phyloP scores from a whole-genome alignment of 768 basidiomycete genomes.

The Russula brevipes region DNA sequence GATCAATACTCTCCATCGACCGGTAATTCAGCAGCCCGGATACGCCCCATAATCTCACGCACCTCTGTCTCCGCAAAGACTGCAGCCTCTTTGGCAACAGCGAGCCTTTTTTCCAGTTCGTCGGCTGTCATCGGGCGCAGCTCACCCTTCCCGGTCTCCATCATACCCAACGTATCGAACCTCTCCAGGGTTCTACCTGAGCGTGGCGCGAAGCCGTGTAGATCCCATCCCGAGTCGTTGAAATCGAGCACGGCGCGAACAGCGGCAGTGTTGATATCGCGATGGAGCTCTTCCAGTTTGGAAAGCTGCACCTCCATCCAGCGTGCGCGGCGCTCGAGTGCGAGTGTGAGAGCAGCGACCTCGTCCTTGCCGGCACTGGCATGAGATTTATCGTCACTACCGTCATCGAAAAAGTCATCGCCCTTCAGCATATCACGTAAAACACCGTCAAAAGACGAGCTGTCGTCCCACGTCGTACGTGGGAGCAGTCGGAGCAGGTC shows the following conservation, averaged over 20 bases:
- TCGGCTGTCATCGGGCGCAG: constrained; percentile 53
- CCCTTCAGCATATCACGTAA: constrained; percentile 85
- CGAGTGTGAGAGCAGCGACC: constrained; percentile 75
- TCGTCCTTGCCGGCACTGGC: constrained; percentile 66
- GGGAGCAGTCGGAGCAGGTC: constrained; percentile 80
- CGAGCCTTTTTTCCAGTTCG: constrained; percentile 71
- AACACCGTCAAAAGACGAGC: constrained; percentile 82
- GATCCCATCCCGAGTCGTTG: constrained; percentile 85
- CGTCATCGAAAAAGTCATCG: constrained; percentile 74
- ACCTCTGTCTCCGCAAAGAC: constrained; percentile 71
- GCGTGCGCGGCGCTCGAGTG: constrained; percentile 80
- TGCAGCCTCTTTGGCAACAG: constrained; percentile 64
- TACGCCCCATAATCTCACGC: constrained; percentile 65
- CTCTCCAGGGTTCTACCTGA: constrained; percentile 59
- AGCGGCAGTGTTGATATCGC: constrained; percentile 85
- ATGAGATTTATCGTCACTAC: constrained; percentile 56
- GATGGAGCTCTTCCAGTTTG: constrained; percentile 83
- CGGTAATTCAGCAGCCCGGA: constrained; percentile 49
- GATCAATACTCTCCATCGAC: constrained; percentile 24
- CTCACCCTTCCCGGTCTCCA: constrained; percentile 42
- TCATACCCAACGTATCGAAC: constrained; percentile 58
- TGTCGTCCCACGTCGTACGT: constrained; percentile 86
- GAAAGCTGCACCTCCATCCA: constrained; percentile 93
- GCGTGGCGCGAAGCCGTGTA: constrained; percentile 61
- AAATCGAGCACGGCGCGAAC: constrained; percentile 76